Percentiles rank a stretch among this genome's conserved stretches.
phyloP scores from a whole-genome alignment of 768 basidiomycete genomes.

The Russula ochroleuca region DNA sequence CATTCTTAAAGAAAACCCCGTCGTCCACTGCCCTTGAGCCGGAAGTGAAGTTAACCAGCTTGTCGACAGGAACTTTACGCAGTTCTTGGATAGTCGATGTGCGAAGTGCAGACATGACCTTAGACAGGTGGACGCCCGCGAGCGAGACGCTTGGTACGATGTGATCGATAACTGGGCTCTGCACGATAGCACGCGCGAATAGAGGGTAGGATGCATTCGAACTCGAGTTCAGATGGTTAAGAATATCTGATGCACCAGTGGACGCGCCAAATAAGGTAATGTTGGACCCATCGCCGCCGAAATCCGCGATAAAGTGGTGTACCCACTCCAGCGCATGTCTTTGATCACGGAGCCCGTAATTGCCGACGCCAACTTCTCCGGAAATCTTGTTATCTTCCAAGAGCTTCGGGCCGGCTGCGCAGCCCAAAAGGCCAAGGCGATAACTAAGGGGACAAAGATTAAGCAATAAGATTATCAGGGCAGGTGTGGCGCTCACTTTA shows the following conservation, averaged over 20 bases:
- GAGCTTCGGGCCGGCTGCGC: constrained; percentile 61
- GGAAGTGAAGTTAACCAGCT: constrained; percentile 45
- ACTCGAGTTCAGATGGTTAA: constrained; percentile 50
- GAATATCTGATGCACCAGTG: constrained; percentile 37
- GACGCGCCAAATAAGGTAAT: constrained; percentile 36
- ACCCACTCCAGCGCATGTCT: constrained; percentile 49
- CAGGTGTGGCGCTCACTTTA: constrained; percentile 54
- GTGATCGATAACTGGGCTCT: constrained; percentile 62
- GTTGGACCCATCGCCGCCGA: constrained; percentile 47
- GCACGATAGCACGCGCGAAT: constrained; percentile 72
- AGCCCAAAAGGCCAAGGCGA: constrained; percentile 73
- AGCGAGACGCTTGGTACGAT: constrained; percentile 54
- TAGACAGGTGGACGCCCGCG: constrained; percentile 65
- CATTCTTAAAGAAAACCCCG: constrained; percentile 58
- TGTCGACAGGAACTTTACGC: constrained; percentile 52
- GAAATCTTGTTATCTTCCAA: constrained; percentile 60
- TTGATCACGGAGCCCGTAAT: constrained; percentile 53
- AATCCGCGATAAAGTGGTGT: constrained; percentile 46
- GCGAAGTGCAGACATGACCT: constrained; percentile 54
- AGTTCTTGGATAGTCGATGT: constrained; percentile 58
- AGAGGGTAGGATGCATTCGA: constrained; percentile 56
- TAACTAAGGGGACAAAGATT: constrained; percentile 44
- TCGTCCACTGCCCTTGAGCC: constrained; percentile 62
- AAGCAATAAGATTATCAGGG: constrained; percentile 26
- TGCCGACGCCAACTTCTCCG: constrained; percentile 70